Base-by-base conservation (phyloP, 2,329 filamentous ascomycete species). In the Rhytidhysteron rufulum region DNA sequence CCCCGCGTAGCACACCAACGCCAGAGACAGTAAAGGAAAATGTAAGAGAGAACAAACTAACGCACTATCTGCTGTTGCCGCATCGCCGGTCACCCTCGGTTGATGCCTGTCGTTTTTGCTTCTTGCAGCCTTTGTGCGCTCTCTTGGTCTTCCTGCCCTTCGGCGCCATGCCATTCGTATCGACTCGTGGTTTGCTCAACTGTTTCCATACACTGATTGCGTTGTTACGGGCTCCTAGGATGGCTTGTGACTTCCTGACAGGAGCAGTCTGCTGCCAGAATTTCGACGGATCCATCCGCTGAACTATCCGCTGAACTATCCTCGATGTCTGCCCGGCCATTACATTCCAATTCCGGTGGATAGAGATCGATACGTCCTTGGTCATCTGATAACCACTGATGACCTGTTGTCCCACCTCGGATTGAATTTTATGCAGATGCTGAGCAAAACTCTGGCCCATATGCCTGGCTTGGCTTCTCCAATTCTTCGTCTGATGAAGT, bases 221-320 rank as follows among this genome's bases (percentile, higher is more conserved):
- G 31, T 63, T 62, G 37, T 50, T 48, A 34, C 58, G 51, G 2
- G 60, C 58, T 31, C 45, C 52, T 40, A 54, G 43, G 36, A 63
- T 40, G n/a, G 53, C 44, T 31, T 48, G 42, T 10, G 57, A 60
- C 5, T 52, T 53, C 17, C 34, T 24, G 3, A 40, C 17, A 7
- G 40, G 18, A 9, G 33, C 7, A 13, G 39, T 41, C 13, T 19
- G 7, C 34, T 41, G 30, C 43, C 45, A 45, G 29, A 44, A 10
- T 17, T 30, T 36, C 16, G 31, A 25, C 32, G 38, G 17, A 22
- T 30, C 21, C 16, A 32, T 16, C 19, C 16, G 15, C 6, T 16
- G 15, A 3, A 37, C 22, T 9, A 31, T 22, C 18, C 37, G 37
- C n/a, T 34, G 17, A 7, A 34, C 4, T 15, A 21, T 34, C n/a